These are phyloP conservation scores for Tinospora cordifolia DNA, from an alignment of 164 flowering plant genomes.

Conservation along the genomic window DNA sequence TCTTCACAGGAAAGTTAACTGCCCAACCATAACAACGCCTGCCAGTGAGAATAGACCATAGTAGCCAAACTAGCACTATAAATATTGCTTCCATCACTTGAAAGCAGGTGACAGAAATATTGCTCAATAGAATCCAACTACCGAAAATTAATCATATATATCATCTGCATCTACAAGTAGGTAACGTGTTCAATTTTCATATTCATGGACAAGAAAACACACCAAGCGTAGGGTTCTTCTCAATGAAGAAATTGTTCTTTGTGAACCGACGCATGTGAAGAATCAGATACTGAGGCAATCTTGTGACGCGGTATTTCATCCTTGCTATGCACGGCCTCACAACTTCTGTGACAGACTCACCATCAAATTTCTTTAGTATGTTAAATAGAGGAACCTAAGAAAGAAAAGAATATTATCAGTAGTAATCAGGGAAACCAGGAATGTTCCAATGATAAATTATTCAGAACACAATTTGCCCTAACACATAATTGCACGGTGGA, in stretches of 20 bases:
- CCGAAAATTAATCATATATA: too few relatives aligned
- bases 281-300: constrained; percentile 76
- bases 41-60: constrained; percentile 2
- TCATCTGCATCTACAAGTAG: background rate
- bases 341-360: constrained; percentile 85
- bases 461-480: background rate
- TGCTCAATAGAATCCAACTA: background rate
- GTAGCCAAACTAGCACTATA: background rate
- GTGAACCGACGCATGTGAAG: constrained; percentile 97
- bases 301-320: constrained; percentile 88
- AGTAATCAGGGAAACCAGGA: background rate
- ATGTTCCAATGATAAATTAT: background rate
- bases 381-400: constrained; percentile 84
- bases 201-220: constrained; percentile 19
- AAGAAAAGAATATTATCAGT: background rate
- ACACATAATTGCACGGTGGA: background rate
- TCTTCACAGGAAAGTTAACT: constrained; percentile 98
- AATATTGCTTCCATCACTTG: background rate
- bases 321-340: constrained; percentile 91
- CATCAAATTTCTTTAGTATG: constrained; percentile 92
- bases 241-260: constrained; percentile 87
- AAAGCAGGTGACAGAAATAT: background rate
- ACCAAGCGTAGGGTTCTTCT: constrained; percentile 98
- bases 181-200: background rate
- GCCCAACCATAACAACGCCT: constrained; percentile 13